Evolutionary conservation across 352 stramenopile species (phyloP).

Genomic region (Globisporangium carolinianum): DNA sequence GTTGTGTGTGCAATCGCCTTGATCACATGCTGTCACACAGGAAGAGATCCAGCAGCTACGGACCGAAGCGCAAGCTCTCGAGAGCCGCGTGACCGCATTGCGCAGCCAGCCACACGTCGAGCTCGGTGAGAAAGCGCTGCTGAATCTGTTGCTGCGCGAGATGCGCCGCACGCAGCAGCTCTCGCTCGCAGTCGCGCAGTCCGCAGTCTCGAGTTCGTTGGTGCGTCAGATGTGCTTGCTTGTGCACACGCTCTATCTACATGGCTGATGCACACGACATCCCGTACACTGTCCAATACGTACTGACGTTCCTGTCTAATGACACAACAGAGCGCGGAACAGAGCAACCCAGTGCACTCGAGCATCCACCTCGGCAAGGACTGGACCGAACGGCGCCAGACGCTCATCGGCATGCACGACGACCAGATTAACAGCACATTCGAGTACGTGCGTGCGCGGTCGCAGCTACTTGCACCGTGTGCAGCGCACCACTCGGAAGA

Average conservation of each 20-base stretch:
- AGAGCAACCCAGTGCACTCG: conserved; percentile 19
- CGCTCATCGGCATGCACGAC: conserved; percentile 22
- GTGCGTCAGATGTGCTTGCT: conserved; percentile 1
- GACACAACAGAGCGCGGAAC: not conserved
- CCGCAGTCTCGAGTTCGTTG: conserved; percentile 22
- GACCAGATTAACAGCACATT: conserved; percentile 27
- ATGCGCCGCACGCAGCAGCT: conserved; percentile 24
- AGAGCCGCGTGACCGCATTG: conserved; percentile 24
- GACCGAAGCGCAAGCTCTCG: conserved; percentile 22
- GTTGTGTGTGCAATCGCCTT: too few relatives aligned
- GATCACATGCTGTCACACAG: conserved; percentile 6
- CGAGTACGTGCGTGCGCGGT: conserved; percentile 32
- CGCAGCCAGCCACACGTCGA: conserved; percentile 12
- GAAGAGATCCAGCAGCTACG: conserved; percentile 29
- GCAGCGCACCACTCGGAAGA: conserved; percentile 29
- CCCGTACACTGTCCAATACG: too few relatives aligned
- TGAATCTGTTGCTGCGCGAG: conserved; percentile 15
- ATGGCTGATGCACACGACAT: too few relatives aligned
- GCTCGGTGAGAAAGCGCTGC: conserved; percentile 10
- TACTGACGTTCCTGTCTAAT: not conserved
- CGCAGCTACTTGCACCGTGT: conserved; percentile 27
- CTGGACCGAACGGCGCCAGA: conserved; percentile 17
- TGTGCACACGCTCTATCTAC: not conserved
- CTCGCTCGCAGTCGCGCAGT: conserved; percentile 25
- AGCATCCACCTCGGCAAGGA: conserved; percentile 36